Percentiles rank a stretch among this genome's conserved stretches.
Evolutionary conservation across 768 basidiomycete species (phyloP).

Genomic region (Kwoniella shandongensis): DNA sequence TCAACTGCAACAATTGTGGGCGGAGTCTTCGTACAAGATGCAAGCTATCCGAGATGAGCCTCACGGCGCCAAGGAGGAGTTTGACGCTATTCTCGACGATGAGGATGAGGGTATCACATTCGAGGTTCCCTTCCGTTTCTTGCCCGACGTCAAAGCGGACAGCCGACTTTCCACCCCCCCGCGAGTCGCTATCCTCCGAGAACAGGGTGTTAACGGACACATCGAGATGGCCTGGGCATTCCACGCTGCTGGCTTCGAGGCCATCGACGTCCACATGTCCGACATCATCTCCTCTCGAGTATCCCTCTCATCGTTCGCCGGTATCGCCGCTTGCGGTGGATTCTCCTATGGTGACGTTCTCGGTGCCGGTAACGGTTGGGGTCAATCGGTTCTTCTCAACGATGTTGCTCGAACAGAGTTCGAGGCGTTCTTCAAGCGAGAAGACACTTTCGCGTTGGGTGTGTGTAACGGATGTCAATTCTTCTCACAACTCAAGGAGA

Average conservation of each 20-base stretch:
- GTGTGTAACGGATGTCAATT: constrained; percentile 99
- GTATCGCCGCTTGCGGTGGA: constrained; percentile 92
- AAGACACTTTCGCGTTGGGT: constrained; percentile 83
- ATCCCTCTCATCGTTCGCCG: constrained; percentile 70
- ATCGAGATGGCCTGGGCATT: constrained; percentile 99
- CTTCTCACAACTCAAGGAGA: constrained; percentile 78
- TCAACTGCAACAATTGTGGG: constrained; percentile 79
- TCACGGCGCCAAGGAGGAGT: constrained; percentile 75
- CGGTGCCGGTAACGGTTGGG: constrained; percentile 97
- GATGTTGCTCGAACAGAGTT: constrained; percentile 73
- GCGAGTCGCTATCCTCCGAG: constrained; percentile 89
- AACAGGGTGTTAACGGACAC: constrained; percentile 98
- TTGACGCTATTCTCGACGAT: constrained; percentile 66
- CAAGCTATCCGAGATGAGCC: constrained; percentile 85
- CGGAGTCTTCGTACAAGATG: constrained; percentile 92
- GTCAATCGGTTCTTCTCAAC: constrained; percentile 89
- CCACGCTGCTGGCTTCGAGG: constrained; percentile 86
- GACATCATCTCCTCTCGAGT: constrained; percentile 77
- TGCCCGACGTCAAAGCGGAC: constrained; percentile 41
- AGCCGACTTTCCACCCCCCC: constrained; percentile 60
- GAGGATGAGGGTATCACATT: constrained; percentile 68
- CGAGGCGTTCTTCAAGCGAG: constrained; percentile 71
- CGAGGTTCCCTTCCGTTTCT: constrained; percentile 60
- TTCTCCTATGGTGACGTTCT: constrained; percentile 99
- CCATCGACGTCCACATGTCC: constrained; percentile 97